A percentile compares a stretch with the other conserved stretches of the same genome.
Evolutionary conservation across 805 yeast species (phyloP).

Genomic region (Candida ulmi): DNA sequence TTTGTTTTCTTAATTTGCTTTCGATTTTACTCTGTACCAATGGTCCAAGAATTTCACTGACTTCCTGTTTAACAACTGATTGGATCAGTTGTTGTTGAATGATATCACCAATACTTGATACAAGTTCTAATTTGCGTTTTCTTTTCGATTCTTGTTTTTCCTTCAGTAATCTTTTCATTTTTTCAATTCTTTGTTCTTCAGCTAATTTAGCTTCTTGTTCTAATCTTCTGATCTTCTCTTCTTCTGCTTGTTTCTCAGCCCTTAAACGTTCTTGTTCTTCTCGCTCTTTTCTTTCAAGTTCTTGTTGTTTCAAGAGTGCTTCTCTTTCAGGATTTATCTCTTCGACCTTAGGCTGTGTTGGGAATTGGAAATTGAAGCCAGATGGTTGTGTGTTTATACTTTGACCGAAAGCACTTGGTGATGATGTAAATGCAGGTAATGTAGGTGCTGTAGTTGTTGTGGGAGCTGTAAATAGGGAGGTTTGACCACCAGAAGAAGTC

Average conservation of each 20-base stretch:
- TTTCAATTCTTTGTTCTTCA: slow-evolving; percentile 7
- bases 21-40: slow-evolving; percentile 10
- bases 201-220: slow-evolving; percentile 7
- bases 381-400: background rate
- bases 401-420: no score
- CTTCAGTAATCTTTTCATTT: slow-evolving; percentile 11
- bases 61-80: slow-evolving; percentile 13
- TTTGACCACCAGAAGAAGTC: no score
- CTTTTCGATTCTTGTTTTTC: slow-evolving; percentile 14
- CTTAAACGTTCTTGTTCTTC: slow-evolving; percentile 1
- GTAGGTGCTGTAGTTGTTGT: no score
- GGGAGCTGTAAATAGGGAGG: no score
- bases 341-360: background rate
- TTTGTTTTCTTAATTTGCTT: slow-evolving; percentile 15
- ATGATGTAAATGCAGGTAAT: no score
- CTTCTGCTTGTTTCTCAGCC: slow-evolving; percentile 5
- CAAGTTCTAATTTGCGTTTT: slow-evolving; percentile 8
- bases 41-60: slow-evolving; percentile 7
- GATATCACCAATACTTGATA: slow-evolving; percentile 6
- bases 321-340: background rate
- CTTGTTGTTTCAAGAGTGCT: background rate
- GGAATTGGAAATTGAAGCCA: slow-evolving; percentile 1
- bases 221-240: slow-evolving; percentile 2
- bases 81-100: slow-evolving; percentile 17
- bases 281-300: slow-evolving; percentile 1